Evolutionary conservation across 345 rosid genomes (phyloP).

Genomic region (Bruguiera gymnorhiza): DNA sequence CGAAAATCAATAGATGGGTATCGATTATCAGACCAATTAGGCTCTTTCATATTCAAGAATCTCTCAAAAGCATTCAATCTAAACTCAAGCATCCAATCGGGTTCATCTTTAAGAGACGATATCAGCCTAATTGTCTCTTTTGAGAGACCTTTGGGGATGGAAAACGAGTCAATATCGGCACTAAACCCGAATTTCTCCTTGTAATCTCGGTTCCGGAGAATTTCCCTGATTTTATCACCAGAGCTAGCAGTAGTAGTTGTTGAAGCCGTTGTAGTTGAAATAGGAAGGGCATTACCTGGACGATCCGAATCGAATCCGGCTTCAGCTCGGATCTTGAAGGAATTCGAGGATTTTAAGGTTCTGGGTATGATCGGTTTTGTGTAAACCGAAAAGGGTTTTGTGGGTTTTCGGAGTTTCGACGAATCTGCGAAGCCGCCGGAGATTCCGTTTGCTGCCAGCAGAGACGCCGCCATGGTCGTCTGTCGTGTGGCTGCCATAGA

Average conservation of each 20-base stretch:
- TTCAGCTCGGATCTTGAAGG: constrained; percentile 21
- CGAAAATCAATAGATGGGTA: constrained; percentile 72
- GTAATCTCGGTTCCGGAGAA: constrained; percentile 68
- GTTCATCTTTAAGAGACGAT: constrained; percentile 70
- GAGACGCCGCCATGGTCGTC: constrained; percentile 23
- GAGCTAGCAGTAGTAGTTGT: constrained; percentile 31
- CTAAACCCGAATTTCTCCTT: constrained; percentile 69
- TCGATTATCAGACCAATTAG: constrained; percentile 83
- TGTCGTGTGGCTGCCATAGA: neutral
- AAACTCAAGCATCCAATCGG: constrained; percentile 86
- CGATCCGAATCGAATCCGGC: constrained; percentile 14
- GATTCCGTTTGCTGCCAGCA: constrained; percentile 16
- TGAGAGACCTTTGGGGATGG: constrained; percentile 84
- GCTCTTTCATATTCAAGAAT: constrained; percentile 65
- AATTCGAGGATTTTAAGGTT: neutral
- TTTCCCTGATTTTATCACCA: constrained; percentile 63
- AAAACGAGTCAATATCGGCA: constrained; percentile 63
- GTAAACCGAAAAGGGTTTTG: constrained; percentile 15
- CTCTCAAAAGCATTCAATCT: constrained; percentile 72
- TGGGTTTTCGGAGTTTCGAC: constrained; percentile 8
- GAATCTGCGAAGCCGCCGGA: constrained; percentile 23
- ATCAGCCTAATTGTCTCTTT: constrained; percentile 61
- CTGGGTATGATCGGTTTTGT: neutral
- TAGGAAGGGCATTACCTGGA: constrained; percentile 14
- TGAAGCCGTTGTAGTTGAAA: too few species aligned